Base-by-base conservation (phyloP, 345 rosid genomes). In the Euphorbia pulcherrima region DNA sequence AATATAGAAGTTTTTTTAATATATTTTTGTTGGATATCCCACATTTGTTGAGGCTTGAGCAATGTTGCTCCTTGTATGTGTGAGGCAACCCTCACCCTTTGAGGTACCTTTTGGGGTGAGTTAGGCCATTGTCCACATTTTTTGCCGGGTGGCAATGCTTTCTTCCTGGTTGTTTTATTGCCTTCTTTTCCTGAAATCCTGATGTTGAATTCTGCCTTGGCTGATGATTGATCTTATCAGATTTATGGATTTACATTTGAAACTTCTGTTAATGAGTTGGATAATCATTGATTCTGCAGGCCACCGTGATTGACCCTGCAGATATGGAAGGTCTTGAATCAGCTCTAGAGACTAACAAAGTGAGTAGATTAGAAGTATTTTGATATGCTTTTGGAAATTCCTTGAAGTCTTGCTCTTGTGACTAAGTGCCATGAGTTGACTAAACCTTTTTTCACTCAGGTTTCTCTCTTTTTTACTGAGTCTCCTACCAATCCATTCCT, bases 401-500 rank as follows among this genome's bases (percentile, higher is more conserved):
- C n/a, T n/a, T n/a, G n/a, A 63, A 14, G 28, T 30, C 16, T 70
- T 14, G 27, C 33, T 66, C 26, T 28, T 37, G 24, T n/a, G 41
- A 68, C 30, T 3, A 6, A 27, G 60, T 18, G 44, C 69, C 40
- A 20, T 68, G 48, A 72, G 50, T 71, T 64, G 55, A 61, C 44
- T 60, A 54, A 44, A 65, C 40, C n/a, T 60, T 18, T 52, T 74
- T 75, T 27, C 61, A 3, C 74, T 64, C 89, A 91, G 97, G 97
- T 94, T 68, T 83, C 93, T 62, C 87, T 94, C 71, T 94, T 88
- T 84, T 94, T 89, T 75, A 89, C 99, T 0, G 99, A 94, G 80
- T 92, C 99, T 40, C 99, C 99, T 0, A 92, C 99, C 57, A 91
- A 94, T 80, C 99, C 97, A 44, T 94, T 91, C 71, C 84, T 94